These are phyloP conservation scores for Chlamydomonas incerta DNA, from an alignment of 139 green algal species.

Conservation along the genomic window DNA sequence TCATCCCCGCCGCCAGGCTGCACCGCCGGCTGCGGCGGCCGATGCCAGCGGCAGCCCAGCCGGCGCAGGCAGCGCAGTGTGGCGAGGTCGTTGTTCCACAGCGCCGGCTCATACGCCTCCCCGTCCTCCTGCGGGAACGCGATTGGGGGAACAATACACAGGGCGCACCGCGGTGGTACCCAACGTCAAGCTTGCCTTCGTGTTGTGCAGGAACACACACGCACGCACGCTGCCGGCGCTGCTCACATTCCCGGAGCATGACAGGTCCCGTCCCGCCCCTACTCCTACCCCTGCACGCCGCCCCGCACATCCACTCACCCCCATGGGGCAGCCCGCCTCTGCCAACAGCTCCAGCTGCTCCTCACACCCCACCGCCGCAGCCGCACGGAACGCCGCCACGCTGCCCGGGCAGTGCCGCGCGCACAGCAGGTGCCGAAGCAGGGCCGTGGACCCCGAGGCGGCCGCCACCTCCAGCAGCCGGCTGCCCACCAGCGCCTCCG, in stretches of 20 bases:
- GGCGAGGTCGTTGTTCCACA: background rate
- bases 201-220: background rate
- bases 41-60: background rate
- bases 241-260: no score
- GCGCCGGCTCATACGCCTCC: background rate
- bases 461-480: background rate
- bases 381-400: background rate
- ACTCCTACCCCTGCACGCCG: no score
- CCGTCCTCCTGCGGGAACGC: background rate
- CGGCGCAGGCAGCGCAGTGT: slow-evolving; percentile 24
- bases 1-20: no score
- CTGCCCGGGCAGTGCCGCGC: background rate
- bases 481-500: no score
- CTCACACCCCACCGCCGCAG: background rate
- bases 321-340: slow-evolving; percentile 3
- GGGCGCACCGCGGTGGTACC: background rate
- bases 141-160: background rate
- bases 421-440: background rate
- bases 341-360: background rate
- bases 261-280: background rate
- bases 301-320: no score
- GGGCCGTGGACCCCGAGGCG: background rate
- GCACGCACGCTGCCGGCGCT: no score
- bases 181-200: no score
- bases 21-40: background rate